Base-by-base conservation (phyloP, 306 rosid species). In the Lathyrus aphaca region DNA sequence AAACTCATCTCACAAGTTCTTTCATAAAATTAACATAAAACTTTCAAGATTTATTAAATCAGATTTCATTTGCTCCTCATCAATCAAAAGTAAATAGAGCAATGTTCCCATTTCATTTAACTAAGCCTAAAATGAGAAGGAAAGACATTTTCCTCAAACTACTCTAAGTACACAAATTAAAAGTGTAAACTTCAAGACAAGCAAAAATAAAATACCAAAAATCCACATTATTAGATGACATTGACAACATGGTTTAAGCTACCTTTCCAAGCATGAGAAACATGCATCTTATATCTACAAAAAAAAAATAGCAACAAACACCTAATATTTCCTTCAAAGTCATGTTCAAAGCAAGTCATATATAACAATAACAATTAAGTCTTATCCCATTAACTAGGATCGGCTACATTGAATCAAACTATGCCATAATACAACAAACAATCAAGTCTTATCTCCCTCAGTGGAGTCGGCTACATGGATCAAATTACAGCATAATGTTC, bases 231-330 rank as follows among this genome's bases (percentile, higher is more conserved):
- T 61, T 53, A 55, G 23, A 12, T 73, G 48, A 54, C 50, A 72
- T 15, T 43, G 19, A 45, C 29, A 53, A 48, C 43, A 68, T 65
- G 45, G 45, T 63, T 69, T 45, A 38, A 45, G 21, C 55, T 9
- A 63, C 30, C 61, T 53, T 74, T 25, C 35, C 39, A 21, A 35
- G 68, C 73, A 61, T 44, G 40, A 62, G 64, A 56, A 68, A 66
- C 53, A 12, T 64, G 64, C 27, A 37, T 27, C 49, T 48, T 71
- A 45, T 39, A 51, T 77, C 73, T 35, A 54, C 32, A 64, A 23
- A 23, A 21, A n/a, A 19, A 51, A 27, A 17, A 32, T 6, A 46
- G 19, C 57, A 74, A 55, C 43, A 32, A 42, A 12, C 21, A 49
- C 30, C 68, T 14, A 64, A 17, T 35, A 61, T 51, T 62, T 73